A percentile compares a stretch with the other conserved stretches of the same genome.
phyloP scores from a whole-genome alignment of 2,329 filamentous ascomycete species.

The Teratosphaeriaceae sp. region DNA sequence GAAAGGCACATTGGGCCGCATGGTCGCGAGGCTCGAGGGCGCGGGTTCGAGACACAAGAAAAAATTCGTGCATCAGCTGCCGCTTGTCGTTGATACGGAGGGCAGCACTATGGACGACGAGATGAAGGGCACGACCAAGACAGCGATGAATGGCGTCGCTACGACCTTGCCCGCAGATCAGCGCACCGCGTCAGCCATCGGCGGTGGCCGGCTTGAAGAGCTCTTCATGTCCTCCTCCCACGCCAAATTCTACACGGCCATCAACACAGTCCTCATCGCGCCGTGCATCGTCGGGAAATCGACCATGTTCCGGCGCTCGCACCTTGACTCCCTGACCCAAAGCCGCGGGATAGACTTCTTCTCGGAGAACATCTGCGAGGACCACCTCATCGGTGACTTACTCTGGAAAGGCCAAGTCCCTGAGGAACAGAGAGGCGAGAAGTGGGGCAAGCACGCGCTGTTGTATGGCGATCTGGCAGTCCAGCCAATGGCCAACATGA shows the following conservation, averaged over 20 bases:
- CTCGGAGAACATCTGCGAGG: slow-evolving; percentile 93
- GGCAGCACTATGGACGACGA: slow-evolving; percentile 22
- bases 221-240: slow-evolving; percentile 91
- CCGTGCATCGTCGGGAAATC: slow-evolving; percentile 96
- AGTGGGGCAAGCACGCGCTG: slow-evolving; percentile 71
- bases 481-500: slow-evolving; percentile 81
- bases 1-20: slow-evolving; percentile 69
- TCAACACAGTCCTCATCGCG: slow-evolving; percentile 85
- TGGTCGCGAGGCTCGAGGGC: slow-evolving; percentile 83
- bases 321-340: slow-evolving; percentile 67
- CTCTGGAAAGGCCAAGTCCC: slow-evolving; percentile 66
- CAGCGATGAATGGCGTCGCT: not conserved
- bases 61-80: slow-evolving; percentile 94
- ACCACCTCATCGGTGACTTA: slow-evolving; percentile 88
- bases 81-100: slow-evolving; percentile 71
- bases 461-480: slow-evolving; percentile 81
- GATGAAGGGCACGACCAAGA: slow-evolving; percentile 7
- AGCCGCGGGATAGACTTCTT: slow-evolving; percentile 81
- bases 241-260: slow-evolving; percentile 95
- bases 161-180: slow-evolving; percentile 5
- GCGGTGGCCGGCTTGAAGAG: slow-evolving; percentile 83
- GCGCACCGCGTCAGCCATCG: slow-evolving; percentile 29
- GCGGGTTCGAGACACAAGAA: slow-evolving; percentile 47
- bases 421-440: slow-evolving; percentile 28
- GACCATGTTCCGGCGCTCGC: slow-evolving; percentile 94